Evolutionary conservation across 805 yeast species (phyloP).

Genomic region (Ogataea haglerorum): DNA sequence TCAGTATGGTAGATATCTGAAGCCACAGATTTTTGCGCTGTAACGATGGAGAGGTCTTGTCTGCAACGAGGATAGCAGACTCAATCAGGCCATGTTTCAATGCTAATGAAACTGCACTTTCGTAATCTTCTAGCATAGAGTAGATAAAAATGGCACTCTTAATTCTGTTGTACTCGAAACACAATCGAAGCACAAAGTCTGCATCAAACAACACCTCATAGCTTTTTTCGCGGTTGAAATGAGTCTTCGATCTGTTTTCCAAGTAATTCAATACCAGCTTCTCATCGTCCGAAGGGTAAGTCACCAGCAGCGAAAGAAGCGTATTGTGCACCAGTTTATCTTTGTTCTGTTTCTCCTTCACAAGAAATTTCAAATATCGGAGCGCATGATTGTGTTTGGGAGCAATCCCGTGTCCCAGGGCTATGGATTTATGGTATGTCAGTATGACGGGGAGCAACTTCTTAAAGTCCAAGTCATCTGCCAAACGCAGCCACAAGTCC

Average conservation of each 20-base stretch:
- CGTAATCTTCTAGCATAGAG: slow-evolving; percentile 63
- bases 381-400: slow-evolving; percentile 59
- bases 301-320: slow-evolving; percentile 62
- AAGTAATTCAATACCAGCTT: slow-evolving; percentile 48
- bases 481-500: slow-evolving; percentile 70
- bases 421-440: slow-evolving; percentile 54
- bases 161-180: slow-evolving; percentile 54
- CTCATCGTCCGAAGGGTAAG: slow-evolving; percentile 43
- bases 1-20: slow-evolving; percentile 53
- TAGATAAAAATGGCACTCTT: slow-evolving; percentile 73
- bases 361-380: slow-evolving; percentile 55
- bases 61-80: slow-evolving; percentile 56
- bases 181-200: slow-evolving; percentile 71
- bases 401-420: slow-evolving; percentile 32
- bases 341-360: slow-evolving; percentile 41
- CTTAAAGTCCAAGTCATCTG: slow-evolving; percentile 50
- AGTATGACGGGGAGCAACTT: slow-evolving; percentile 74
- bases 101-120: slow-evolving; percentile 78
- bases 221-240: slow-evolving; percentile 12
- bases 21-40: slow-evolving; percentile 73
- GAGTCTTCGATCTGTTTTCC: slow-evolving; percentile 30
- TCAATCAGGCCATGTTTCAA: slow-evolving; percentile 56
- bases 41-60: slow-evolving; percentile 40
- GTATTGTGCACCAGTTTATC: slow-evolving; percentile 63
- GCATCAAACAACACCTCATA: slow-evolving; percentile 52